A percentile compares a stretch with the other conserved stretches of the same genome.
phyloP scores from a whole-genome alignment of 1,284 basidiomycete genomes.

The Apiotrichum akiyoshidainum region DNA sequence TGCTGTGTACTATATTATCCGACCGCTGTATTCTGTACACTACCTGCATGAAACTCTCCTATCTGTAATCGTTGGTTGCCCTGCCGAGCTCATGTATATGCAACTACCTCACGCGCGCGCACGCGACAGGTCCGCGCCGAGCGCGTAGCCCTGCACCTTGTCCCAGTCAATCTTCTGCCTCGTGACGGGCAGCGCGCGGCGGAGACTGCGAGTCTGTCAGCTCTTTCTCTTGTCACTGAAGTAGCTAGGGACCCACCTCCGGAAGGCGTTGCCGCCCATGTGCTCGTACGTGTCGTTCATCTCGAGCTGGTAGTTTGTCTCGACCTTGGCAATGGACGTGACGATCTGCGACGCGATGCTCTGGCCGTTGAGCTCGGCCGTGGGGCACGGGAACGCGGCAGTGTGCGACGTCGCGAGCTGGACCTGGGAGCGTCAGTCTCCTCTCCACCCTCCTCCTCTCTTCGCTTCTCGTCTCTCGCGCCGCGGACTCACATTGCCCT shows the following conservation, averaged over 20 bases:
- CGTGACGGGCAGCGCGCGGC: constrained; percentile 85
- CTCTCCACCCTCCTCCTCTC: not conserved
- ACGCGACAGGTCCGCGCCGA: constrained; percentile 72
- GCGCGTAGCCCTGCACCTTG: constrained; percentile 77
- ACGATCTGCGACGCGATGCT: constrained; percentile 57
- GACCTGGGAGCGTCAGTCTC: constrained; percentile 57
- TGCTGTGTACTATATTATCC: no score
- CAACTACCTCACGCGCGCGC: constrained; percentile 11
- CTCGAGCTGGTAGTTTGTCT: constrained; percentile 73
- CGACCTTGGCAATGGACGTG: constrained; percentile 76
- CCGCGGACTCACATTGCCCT: constrained; percentile 68
- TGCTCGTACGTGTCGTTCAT: constrained; percentile 76
- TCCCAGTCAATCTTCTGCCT: constrained; percentile 92
- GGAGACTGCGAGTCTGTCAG: constrained; percentile 55
- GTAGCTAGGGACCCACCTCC: constrained; percentile 49
- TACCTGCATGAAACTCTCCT: not conserved
- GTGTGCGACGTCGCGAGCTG: constrained; percentile 76
- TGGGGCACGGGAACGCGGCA: constrained; percentile 64
- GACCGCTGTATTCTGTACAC: no score
- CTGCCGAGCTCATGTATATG: not conserved
- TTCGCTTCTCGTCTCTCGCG: constrained; percentile 22
- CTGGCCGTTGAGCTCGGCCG: constrained; percentile 57
- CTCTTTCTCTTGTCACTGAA: no score
- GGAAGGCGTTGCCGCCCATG: constrained; percentile 88
- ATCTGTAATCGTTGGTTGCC: not conserved